Base-by-base conservation (phyloP, 345 rosid genomes). In the Eucalyptus paniculata region DNA sequence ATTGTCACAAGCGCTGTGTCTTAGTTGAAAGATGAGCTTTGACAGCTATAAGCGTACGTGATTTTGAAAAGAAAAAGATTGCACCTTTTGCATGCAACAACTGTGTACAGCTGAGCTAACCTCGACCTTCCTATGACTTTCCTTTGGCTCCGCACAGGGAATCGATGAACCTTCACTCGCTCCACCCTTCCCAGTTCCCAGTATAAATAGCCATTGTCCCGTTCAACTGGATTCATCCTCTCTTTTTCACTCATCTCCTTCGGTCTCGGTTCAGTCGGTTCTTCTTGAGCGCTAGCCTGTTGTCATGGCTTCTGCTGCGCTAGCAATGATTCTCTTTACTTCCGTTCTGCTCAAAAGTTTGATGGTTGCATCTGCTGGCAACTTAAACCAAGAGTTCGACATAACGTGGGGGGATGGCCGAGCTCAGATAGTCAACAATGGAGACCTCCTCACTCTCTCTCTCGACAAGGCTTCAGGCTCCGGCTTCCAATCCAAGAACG, bases 381-480 rank as follows among this genome's bases (percentile, higher is more conserved):
- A 90, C 87, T 93, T 96, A 88, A 86, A 92, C 92, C 91, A 90
- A 23, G 93, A 91, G 67, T 92, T 95, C 83, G 94, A 94, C 53
- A 93, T 96, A 45, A 93, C 93, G 6, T 95, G 96, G 95, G 96
- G 97, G 53, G 87, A 90, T 53, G 96, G 95, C 34, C 95, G 95
- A 45, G 96, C 91, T 30, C 92, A 92, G 90, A 94, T 95, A 49
- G 88, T 93, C 34, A 92, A 96, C 92, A 90, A 77, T 44, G 98
- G 98, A 7, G 53, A 94, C 40, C 94, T 94, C 69, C 91, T 96
- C 14, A 92, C 96, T 21, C 94, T 96, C 54, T 91, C 94, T 54
- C 96, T 95, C 7, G 98, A 95, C 91, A 93, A 93, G 87, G 40
- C 91, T 81, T 96, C 97, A 2, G 98, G 98, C 65, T 96, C 97